Conservation (phyloP, 2,329 filamentous ascomycete genomes). For the Penicillium glabrum region DNA sequence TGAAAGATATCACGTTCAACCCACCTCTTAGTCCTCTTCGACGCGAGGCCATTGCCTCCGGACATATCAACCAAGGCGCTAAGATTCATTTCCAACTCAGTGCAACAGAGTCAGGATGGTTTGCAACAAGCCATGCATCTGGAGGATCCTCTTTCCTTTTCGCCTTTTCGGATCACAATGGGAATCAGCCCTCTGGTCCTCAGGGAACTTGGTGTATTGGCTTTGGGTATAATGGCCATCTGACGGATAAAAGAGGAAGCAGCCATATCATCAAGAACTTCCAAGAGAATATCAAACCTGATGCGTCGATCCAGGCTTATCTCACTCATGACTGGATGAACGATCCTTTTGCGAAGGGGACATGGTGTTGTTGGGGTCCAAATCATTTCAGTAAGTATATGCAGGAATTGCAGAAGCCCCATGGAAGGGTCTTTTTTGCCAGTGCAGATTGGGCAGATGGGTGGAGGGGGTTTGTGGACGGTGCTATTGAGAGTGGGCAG, state of each 20-base stretch:
- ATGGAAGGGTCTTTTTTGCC: conserved; percentile 3
- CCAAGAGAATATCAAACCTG: not conserved
- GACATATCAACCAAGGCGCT: conserved; percentile 29
- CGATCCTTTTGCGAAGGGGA: conserved; percentile 11
- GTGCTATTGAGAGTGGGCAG: conserved; percentile 6
- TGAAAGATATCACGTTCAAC: conserved; percentile 22
- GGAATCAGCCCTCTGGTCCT: conserved; percentile 3
- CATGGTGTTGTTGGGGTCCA: conserved; percentile 6
- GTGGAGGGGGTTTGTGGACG: conserved; percentile 8
- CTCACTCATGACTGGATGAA: conserved; percentile 3
- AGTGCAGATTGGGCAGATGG: conserved; percentile 11
- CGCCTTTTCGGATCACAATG: conserved; percentile 22
- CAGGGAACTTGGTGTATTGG: conserved; percentile 20
- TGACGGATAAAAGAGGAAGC: conserved; percentile 11
- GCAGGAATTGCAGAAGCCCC: not conserved
- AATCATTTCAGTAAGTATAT: not conserved
- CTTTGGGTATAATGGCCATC: conserved; percentile 15
- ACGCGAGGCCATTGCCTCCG: conserved; percentile 21
- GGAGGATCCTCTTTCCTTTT: conserved; percentile 13
- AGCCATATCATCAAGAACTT: conserved; percentile 6
- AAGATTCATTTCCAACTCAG: conserved; percentile 29
- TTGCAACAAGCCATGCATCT: conserved; percentile 2
- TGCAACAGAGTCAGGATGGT: conserved; percentile 11
- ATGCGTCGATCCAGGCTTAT: not conserved
- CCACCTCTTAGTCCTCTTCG: conserved; percentile 25